phyloP scores from a whole-genome alignment of 805 yeast genomes.

The Dipodascus geniculatus region DNA sequence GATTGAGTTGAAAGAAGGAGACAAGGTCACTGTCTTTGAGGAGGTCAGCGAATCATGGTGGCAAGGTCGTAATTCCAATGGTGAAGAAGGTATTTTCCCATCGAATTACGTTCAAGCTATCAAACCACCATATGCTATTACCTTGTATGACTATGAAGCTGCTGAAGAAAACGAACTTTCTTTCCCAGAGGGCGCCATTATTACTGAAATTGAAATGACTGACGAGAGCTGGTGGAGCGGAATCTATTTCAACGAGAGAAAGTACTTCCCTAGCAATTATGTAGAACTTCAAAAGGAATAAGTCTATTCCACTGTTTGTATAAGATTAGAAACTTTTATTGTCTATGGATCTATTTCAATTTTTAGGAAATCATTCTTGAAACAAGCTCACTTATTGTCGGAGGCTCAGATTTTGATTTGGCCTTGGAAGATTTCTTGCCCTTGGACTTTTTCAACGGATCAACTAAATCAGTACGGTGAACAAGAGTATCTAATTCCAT shows the following conservation, averaged over 20 bases:
- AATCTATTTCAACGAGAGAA: conserved; percentile 60
- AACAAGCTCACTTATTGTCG: background rate
- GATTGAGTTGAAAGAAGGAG: conserved; percentile 56
- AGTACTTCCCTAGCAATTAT: conserved; percentile 86
- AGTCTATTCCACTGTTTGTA: conserved; percentile 1
- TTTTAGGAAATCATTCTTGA: background rate
- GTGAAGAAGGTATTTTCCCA: conserved; percentile 83
- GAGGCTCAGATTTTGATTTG: no score
- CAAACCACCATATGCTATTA: conserved; percentile 38
- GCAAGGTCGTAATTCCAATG: conserved; percentile 67
- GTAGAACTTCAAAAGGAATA: conserved; percentile 31
- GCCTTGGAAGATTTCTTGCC: no score
- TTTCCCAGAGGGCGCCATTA: conserved; percentile 73
- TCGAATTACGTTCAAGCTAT: conserved; percentile 57
- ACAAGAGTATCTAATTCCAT: background rate
- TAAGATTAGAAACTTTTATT: no score
- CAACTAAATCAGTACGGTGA: background rate
- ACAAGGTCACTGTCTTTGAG: conserved; percentile 51
- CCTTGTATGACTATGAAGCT: conserved; percentile 75
- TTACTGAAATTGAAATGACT: conserved; percentile 72
- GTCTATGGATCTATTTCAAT: no score
- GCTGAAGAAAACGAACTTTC: conserved; percentile 85
- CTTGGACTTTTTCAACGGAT: background rate
- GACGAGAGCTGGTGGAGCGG: conserved; percentile 99
- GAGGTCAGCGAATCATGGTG: conserved; percentile 78